These are phyloP conservation scores for Perilla frutescens DNA, from an alignment of 257 asterid genomes.

Conservation along the genomic window DNA sequence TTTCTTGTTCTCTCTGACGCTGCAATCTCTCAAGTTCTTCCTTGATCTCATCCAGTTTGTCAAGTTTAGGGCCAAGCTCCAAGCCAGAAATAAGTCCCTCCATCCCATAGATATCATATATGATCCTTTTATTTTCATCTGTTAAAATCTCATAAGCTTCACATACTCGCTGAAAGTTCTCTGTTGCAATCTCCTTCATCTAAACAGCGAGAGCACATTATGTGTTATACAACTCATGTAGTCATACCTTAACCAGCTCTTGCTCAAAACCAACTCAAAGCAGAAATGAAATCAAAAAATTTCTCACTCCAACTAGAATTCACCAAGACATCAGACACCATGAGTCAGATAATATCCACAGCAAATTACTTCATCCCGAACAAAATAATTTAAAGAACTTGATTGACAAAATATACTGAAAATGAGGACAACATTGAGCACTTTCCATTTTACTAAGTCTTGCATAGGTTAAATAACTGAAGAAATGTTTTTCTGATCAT, in stretches of 20 bases:
- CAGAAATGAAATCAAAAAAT: slow-evolving; percentile 5
- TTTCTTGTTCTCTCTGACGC: slow-evolving; percentile 74
- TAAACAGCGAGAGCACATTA: slow-evolving; percentile 39
- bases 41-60: slow-evolving; percentile 82
- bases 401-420: slow-evolving; percentile 11
- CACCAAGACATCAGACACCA: slow-evolving; percentile 9
- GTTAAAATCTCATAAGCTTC: slow-evolving; percentile 95
- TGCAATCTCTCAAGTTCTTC: slow-evolving; percentile 90
- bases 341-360: neutral
- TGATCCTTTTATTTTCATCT: slow-evolving; percentile 73
- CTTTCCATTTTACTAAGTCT: neutral
- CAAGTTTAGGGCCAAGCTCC: slow-evolving; percentile 87
- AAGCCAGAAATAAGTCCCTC: slow-evolving; percentile 92
- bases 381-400: neutral
- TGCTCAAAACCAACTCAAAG: slow-evolving; percentile 20
- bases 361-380: neutral
- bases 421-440: neutral
- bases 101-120: slow-evolving; percentile 97
- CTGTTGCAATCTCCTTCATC: slow-evolving; percentile 98
- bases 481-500: neutral
- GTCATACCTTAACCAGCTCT: slow-evolving; percentile 22
- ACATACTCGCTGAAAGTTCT: slow-evolving; percentile 94
- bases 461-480: neutral
- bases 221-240: slow-evolving; percentile 24
- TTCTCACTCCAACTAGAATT: slow-evolving; percentile 6